A percentile compares a stretch with the other conserved stretches of the same genome.
These are phyloP conservation scores for Dillenia suffruticosa DNA, from an alignment of 164 flowering plant species.

Conservation along the genomic window DNA sequence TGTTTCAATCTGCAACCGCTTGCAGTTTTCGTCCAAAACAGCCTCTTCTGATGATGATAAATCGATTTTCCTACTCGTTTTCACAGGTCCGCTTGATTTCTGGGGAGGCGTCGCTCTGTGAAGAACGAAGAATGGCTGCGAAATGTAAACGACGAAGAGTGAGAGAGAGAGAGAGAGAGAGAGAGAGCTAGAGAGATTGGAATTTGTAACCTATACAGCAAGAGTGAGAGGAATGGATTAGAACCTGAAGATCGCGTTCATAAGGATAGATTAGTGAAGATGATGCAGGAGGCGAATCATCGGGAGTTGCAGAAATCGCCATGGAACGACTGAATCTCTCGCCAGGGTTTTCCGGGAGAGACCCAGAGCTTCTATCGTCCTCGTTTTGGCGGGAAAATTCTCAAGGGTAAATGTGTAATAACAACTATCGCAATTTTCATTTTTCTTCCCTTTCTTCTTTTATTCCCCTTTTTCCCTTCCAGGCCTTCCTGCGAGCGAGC, in stretches of 20 bases:
- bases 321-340: conserved; percentile 4
- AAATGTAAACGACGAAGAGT: neutral
- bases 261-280: conserved; percentile 7
- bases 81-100: conserved; percentile 18
- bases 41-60: conserved; percentile 27
- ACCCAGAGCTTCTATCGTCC: conserved; percentile 6
- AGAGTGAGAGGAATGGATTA: neutral
- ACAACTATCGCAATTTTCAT: no score
- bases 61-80: conserved; percentile 50
- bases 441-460: no score
- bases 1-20: conserved; percentile 41
- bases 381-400: no score
- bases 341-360: neutral
- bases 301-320: conserved; percentile 21
- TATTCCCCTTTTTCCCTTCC: no score
- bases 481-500: no score
- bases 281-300: conserved; percentile 21
- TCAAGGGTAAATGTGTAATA: no score
- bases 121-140: conserved; percentile 77
- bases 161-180: neutral
- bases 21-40: conserved; percentile 11
- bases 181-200: neutral
- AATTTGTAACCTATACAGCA: neutral
- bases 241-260: conserved; percentile 31
- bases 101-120: conserved; percentile 51